Conservation (phyloP, 2,329 filamentous ascomycete genomes). For the Blastomyces parvus region DNA sequence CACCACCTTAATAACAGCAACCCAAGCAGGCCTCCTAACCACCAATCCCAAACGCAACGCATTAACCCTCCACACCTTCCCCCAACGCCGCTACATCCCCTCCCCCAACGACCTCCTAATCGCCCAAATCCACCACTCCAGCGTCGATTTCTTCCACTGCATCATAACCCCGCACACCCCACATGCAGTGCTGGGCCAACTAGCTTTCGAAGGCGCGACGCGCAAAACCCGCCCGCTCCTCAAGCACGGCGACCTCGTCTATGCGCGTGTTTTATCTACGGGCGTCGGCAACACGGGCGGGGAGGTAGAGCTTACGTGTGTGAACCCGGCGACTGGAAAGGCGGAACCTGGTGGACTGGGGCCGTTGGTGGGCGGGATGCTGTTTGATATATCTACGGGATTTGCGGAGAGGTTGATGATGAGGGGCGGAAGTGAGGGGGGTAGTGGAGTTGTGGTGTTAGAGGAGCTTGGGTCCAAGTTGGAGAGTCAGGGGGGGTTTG, state of each 20-base stretch:
- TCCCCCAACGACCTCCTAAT: constrained; percentile 77
- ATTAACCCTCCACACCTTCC: constrained; percentile 28
- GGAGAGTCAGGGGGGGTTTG: constrained; percentile 55
- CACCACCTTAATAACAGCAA: constrained; percentile 48
- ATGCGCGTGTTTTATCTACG: constrained; percentile 70
- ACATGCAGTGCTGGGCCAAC: constrained; percentile 64
- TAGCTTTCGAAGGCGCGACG: constrained; percentile 86
- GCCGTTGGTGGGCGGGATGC: constrained; percentile 72
- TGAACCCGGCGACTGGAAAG: constrained; percentile 77
- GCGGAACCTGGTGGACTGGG: constrained; percentile 80
- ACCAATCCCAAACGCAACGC: constrained; percentile 35
- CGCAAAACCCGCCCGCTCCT: constrained; percentile 85
- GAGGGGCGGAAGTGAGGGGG: constrained; percentile 33
- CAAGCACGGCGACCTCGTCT: constrained; percentile 65
- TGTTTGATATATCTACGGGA: constrained; percentile 68
- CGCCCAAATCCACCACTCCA: constrained; percentile 68
- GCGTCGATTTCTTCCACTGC: constrained; percentile 70
- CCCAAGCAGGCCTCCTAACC: constrained; percentile 29
- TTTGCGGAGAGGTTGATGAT: constrained; percentile 71
- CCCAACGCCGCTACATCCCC: constrained; percentile 60
- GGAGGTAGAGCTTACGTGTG: constrained; percentile 84
- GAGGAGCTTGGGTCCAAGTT: constrained; percentile 74
- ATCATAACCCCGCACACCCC: constrained; percentile 56
- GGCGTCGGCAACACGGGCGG: constrained; percentile 67
- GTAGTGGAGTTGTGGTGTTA: constrained; percentile 56